Conservation (phyloP, 2,329 filamentous ascomycete genomes). For the Plectosphaerella sp. region DNA sequence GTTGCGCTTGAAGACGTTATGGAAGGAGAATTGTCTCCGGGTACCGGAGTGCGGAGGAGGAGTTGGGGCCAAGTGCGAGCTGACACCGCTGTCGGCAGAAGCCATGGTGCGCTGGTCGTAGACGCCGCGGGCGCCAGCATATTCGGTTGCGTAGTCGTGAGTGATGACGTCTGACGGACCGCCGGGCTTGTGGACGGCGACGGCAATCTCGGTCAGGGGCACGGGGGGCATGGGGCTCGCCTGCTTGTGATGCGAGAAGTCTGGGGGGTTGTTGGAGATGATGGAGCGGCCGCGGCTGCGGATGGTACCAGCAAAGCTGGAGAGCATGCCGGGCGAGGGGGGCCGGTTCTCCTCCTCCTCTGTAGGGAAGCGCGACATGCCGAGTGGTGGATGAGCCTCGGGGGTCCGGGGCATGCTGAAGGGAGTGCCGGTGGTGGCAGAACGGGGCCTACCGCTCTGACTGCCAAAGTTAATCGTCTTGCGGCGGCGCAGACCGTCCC, state of each 20-base stretch:
- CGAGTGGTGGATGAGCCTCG: conserved; percentile 67
- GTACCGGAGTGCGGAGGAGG: conserved; percentile 57
- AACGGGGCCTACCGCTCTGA: conserved; percentile 10
- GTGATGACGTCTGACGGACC: background rate
- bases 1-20: conserved; percentile 69
- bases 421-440: conserved; percentile 1
- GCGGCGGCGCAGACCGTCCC: conserved; percentile 82
- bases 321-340: conserved; percentile 42
- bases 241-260: conserved; percentile 33
- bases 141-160: conserved; percentile 35
- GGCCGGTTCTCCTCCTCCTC: conserved; percentile 47
- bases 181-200: conserved; percentile 40
- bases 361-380: conserved; percentile 80
- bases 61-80: conserved; percentile 46
- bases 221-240: conserved; percentile 58
- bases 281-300: conserved; percentile 39
- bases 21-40: conserved; percentile 85
- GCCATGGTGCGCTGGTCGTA: conserved; percentile 28
- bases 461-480: conserved; percentile 47
- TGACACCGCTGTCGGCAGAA: conserved; percentile 33
- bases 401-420: conserved; percentile 21
- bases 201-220: conserved; percentile 56
- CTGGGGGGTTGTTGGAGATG: conserved; percentile 31
- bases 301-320: conserved; percentile 54
- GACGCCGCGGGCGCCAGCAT: conserved; percentile 40